Evolutionary conservation across 1,284 basidiomycete genomes (phyloP), one percentile per base, ranked within the genome.

Genomic region (Ustilago tritici): DNA sequence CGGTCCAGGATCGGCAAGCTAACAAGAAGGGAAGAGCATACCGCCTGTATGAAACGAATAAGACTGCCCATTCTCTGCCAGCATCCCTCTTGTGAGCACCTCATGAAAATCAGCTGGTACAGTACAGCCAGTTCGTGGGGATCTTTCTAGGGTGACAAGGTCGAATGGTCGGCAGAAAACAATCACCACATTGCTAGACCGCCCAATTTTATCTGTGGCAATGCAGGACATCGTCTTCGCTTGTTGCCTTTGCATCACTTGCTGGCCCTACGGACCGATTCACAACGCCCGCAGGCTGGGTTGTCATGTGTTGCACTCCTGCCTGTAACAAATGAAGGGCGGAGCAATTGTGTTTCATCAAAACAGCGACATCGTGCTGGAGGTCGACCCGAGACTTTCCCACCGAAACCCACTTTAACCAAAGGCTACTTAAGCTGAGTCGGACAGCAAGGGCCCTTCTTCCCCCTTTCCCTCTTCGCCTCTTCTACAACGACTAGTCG

Each of bases 371-470:
- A 5, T 32, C n/a, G 49, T 7, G 49, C 49, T 50, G 49, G 49
- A 50, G 31, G 28, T 56, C 19, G 54, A 56, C 36, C 38, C 34
- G 14, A 9, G 23, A 34, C 1, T 9, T 56, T 38, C 54, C 54
- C 38, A 56, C 54, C 54, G 23, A 50, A 50, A 19, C 23, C 54
- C 54, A 40, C 23, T 28, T 15, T 1, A 9, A 9, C 19, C 19
- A 11, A 15, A 41, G 5, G 19, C 5, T 56, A 56, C 36, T 56
- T 56, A 56, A 56, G 23, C 35, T 46, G 35, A 36, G 54, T 23
- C 28, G 5, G 14, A 8, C 36, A 28, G 8, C 15, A 23, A 8
- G 5, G 28, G 10, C 56, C 56, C n/a, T 17, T 15, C 10, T 23
- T 5, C 35, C 32, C 28, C n/a, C 56, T 46, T 41, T 38, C n/a